These are phyloP conservation scores for Pseudevernia furfuracea DNA, from an alignment of 495 filamentous ascomycete genomes.

Conservation along the genomic window DNA sequence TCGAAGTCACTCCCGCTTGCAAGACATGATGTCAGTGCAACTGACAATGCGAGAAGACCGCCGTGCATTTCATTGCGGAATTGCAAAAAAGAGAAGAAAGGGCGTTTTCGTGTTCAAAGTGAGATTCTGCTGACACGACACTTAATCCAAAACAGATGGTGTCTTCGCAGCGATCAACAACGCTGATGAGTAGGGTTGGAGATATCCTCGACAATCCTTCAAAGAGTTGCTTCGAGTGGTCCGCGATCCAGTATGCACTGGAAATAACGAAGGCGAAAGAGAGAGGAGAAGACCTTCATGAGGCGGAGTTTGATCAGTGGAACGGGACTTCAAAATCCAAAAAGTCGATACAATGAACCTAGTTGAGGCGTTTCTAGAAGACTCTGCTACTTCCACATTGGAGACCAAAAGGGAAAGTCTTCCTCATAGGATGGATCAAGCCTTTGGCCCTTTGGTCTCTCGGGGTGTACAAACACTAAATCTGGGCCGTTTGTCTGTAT, in stretches of 20 bases:
- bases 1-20: not conserved
- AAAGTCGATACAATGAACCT: too few species aligned
- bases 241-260: not conserved
- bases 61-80: not conserved
- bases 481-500: too few species aligned
- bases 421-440: too few species aligned
- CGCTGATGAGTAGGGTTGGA: not conserved
- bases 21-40: not conserved
- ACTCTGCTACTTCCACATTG: too few species aligned
- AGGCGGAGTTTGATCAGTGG: not conserved
- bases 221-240: not conserved
- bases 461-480: too few species aligned
- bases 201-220: not conserved
- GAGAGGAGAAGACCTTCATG: not conserved
- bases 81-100: not conserved
- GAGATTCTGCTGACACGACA: not conserved
- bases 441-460: too few species aligned
- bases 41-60: not conserved
- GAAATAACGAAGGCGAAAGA: not conserved
- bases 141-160: not conserved
- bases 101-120: not conserved
- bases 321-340: too few species aligned
- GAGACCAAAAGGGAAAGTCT: too few species aligned
- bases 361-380: too few species aligned
- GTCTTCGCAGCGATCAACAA: not conserved